Base-by-base conservation (phyloP, 2,329 filamentous ascomycete genomes). In the Sporothrix variecibatus region DNA sequence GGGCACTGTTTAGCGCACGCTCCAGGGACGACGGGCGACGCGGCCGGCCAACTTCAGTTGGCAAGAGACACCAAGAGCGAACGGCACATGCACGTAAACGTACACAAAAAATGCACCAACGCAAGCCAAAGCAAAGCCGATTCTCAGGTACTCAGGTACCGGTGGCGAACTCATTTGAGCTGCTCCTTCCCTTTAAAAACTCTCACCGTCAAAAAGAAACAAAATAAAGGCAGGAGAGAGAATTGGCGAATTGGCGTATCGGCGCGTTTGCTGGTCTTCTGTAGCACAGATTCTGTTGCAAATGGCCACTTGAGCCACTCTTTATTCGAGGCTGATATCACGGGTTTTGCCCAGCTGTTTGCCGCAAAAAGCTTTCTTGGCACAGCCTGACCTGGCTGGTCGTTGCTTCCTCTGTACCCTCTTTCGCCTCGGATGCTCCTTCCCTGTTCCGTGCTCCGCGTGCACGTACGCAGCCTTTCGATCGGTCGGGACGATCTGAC, bases 101-200 rank as follows among this genome's bases (percentile, higher is more conserved):
- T 8, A 34, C 34, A 34, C n/a, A n/a, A n/a, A n/a, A n/a, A n/a
- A 17, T 2, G 31, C 28, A 62, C 5, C 56, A n/a, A 60, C 56
- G 26, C 28, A n/a, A 38, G 3, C 51, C 17, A 53, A 53, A 23
- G 23, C 58, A 23, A 67, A 28, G 38, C 38, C 38, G 38, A 46
- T 28, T 6, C 38, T 67, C 62, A 67, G 62, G 62, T 67, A 67
- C 62, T 46, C 62, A 67, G 62, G 62, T 67, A 67, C 62, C 38
- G 12, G 62, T 43, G 58, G 62, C 62, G 8, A 28, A 65, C 20
- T 43, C 20, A n/a, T 34, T 23, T 17, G 20, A 26, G 17, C 15
- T 12, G 23, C 11, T 20, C 23, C 58, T 8, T 67, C 38, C 38
- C n/a, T 23, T 12, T 43, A 40, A 28, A 43, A 46, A 7, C 62